Conservation (phyloP, 2,329 filamentous ascomycete genomes). For the Davidsoniella neocaledoniae region DNA sequence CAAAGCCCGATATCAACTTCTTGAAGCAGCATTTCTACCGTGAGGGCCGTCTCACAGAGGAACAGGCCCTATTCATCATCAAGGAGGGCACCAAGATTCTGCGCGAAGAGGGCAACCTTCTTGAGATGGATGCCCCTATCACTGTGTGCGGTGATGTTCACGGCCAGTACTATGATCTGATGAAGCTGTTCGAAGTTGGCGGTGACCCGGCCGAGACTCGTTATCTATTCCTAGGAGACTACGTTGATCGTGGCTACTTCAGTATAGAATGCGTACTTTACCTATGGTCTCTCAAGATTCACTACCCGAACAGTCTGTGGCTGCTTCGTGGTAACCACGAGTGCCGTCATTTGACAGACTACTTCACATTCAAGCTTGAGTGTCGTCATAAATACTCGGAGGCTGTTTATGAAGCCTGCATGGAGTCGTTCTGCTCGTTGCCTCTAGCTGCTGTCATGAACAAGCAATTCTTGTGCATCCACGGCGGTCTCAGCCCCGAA, state of each 20-base stretch:
- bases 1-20: conserved; percentile 84
- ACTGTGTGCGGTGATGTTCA: conserved; percentile 97
- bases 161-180: conserved; percentile 96
- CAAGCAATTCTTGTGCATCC: conserved; percentile 98
- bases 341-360: conserved; percentile 95
- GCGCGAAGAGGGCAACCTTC: conserved; percentile 77
- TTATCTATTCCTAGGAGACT: conserved; percentile 94
- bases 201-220: conserved; percentile 91
- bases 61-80: conserved; percentile 94
- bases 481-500: conserved; percentile 89
- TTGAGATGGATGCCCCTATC: conserved; percentile 99
- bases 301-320: conserved; percentile 96
- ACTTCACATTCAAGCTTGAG: conserved; percentile 99
- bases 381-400: conserved; percentile 99
- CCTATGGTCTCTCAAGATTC: conserved; percentile 95
- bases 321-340: conserved; percentile 95
- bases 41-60: conserved; percentile 89
- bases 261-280: conserved; percentile 98
- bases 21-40: conserved; percentile 98
- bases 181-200: conserved; percentile 98
- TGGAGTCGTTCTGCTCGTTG: conserved; percentile 91
- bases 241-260: conserved; percentile 96
- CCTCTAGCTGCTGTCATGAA: conserved; percentile 97
- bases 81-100: conserved; percentile 74
- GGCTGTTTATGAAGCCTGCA: conserved; percentile 88